A percentile compares a stretch with the other conserved stretches of the same genome.
phyloP scores from a whole-genome alignment of 768 basidiomycete species.

The Leucogyrophana mollusca region DNA sequence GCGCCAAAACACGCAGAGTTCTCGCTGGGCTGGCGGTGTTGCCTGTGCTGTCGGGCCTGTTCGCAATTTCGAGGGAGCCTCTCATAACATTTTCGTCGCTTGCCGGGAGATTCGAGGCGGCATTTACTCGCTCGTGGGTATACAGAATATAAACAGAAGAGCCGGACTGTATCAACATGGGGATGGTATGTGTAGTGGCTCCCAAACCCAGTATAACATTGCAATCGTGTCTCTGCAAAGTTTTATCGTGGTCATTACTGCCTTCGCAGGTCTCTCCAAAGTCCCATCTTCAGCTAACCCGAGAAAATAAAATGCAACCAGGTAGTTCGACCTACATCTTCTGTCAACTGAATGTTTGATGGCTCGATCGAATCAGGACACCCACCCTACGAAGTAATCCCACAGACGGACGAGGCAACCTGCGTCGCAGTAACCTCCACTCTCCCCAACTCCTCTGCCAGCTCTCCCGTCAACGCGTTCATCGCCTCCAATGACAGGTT shows the following conservation, averaged over 20 bases:
- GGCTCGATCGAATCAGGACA: too few relatives aligned
- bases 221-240: too few relatives aligned
- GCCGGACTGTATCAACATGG: neutral
- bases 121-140: slow-evolving; percentile 43
- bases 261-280: too few relatives aligned
- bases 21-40: slow-evolving; percentile 37
- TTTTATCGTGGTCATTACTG: too few relatives aligned
- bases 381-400: slow-evolving; percentile 17
- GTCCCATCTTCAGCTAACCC: too few relatives aligned
- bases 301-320: too few relatives aligned
- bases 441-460: slow-evolving; percentile 47
- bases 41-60: slow-evolving; percentile 58
- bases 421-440: slow-evolving; percentile 42
- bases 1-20: slow-evolving; percentile 23
- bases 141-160: slow-evolving; percentile 39
- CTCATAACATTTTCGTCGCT: slow-evolving; percentile 53
- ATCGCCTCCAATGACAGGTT: slow-evolving; percentile 53
- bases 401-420: slow-evolving; percentile 49
- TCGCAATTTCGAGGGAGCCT: slow-evolving; percentile 54
- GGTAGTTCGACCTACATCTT: too few relatives aligned
- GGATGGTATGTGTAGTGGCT: neutral
- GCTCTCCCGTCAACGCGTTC: slow-evolving; percentile 48
- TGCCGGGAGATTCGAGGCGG: slow-evolving; percentile 49
- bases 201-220: too few relatives aligned
- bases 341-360: too few relatives aligned